phyloP scores from a whole-genome alignment of 805 yeast species.

The Lipomyces starkeyi region DNA sequence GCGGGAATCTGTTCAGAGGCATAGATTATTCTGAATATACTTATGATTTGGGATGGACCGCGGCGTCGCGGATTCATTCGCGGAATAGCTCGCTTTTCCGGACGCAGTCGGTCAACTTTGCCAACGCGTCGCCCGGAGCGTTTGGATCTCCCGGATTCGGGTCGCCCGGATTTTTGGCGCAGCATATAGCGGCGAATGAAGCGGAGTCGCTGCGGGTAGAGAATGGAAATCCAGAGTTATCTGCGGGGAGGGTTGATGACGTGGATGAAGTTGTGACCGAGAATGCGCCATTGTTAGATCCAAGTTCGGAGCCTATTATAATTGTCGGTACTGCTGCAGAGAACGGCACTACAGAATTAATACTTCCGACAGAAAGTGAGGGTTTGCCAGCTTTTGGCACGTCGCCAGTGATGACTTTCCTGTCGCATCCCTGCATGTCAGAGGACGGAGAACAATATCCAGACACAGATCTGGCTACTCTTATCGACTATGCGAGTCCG shows the following conservation, averaged over 20 bases:
- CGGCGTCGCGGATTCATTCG: slow-evolving; percentile 37
- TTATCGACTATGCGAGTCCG: slow-evolving; percentile 37
- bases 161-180: slow-evolving; percentile 30
- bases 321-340: not conserved
- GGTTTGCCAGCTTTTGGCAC: not conserved
- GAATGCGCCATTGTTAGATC: not conserved
- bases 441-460: slow-evolving; percentile 19
- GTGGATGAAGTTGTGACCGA: not conserved
- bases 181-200: slow-evolving; percentile 15
- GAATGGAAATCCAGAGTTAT: not conserved
- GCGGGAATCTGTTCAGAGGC: slow-evolving; percentile 14
- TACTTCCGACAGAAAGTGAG: slow-evolving; percentile 4
- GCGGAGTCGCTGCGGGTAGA: slow-evolving; percentile 13
- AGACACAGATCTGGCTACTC: slow-evolving; percentile 24
- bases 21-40: slow-evolving; percentile 38
- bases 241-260: not conserved
- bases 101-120: not conserved
- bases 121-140: not conserved
- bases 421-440: slow-evolving; percentile 16
- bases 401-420: not conserved
- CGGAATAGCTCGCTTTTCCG: slow-evolving; percentile 30
- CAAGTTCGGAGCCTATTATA: not conserved
- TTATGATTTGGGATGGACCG: slow-evolving; percentile 38
- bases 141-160: slow-evolving; percentile 29
- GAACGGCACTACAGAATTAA: not conserved